Percentiles rank a stretch among this genome's conserved stretches.
phyloP scores from a whole-genome alignment of 23 red algal species.

The Gracilaria domingensis region DNA sequence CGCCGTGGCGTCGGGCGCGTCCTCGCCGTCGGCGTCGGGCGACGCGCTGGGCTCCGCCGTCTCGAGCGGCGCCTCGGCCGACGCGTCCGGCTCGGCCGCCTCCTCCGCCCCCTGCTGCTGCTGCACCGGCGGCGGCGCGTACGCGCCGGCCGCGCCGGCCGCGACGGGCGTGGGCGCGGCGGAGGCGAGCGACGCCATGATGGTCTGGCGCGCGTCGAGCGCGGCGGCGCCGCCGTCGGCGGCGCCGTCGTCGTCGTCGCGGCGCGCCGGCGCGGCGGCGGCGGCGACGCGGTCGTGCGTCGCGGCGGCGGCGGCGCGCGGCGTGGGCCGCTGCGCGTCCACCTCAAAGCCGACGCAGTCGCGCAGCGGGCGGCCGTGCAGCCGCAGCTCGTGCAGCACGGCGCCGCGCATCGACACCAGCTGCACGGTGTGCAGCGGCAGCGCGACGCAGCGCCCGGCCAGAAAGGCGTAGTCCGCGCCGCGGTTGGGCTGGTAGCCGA shows the following conservation, averaged over 20 bases:
- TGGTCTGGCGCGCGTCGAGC: background rate
- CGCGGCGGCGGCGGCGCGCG: background rate
- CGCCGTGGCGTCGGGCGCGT: too few relatives aligned
- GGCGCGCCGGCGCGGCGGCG: background rate
- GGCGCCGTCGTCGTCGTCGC: background rate
- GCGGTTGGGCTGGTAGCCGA: background rate
- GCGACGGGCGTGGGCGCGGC: too few relatives aligned
- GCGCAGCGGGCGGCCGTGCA: background rate
- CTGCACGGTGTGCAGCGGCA: constrained; percentile 3
- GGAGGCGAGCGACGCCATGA: background rate
- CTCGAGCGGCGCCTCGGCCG: too few relatives aligned
- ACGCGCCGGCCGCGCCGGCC: too few relatives aligned
- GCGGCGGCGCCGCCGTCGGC: background rate
- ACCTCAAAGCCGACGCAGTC: constrained; percentile 24
- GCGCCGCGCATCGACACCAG: background rate
- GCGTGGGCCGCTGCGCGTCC: too few relatives aligned
- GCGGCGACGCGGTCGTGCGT: background rate
- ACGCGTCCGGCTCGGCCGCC: too few relatives aligned
- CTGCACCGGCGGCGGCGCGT: too few relatives aligned
- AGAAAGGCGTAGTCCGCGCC: background rate
- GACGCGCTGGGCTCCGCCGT: too few relatives aligned
- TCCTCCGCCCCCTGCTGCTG: too few relatives aligned
- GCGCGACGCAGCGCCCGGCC: background rate
- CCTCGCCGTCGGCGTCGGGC: too few relatives aligned
- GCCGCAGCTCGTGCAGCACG: background rate